Percentiles rank a stretch among this genome's conserved stretches.
These are phyloP conservation scores for Cystobasidiaceae sp. DNA, from an alignment of 1,284 basidiomycete species.

Conservation along the genomic window DNA sequence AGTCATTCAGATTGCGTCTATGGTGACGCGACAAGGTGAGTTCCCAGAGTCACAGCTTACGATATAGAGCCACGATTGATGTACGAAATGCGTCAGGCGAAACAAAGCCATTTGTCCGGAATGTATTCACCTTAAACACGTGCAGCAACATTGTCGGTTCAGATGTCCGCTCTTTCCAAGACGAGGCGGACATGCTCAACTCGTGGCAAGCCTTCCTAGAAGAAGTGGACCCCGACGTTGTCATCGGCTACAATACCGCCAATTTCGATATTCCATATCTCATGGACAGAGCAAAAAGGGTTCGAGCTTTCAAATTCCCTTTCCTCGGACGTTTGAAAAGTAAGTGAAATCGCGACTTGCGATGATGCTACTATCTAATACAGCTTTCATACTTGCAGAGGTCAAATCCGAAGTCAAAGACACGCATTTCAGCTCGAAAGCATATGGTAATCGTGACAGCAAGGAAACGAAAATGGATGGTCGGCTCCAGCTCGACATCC, in stretches of 20 bases:
- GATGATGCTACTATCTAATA: not conserved
- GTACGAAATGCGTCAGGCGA: constrained; percentile 59
- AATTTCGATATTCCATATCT: constrained; percentile 93
- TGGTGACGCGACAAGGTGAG: constrained; percentile 89
- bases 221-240: constrained; percentile 81
- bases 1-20: constrained; percentile 94
- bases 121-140: constrained; percentile 89
- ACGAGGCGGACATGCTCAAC: constrained; percentile 66
- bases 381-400: constrained; percentile 50
- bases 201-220: constrained; percentile 80
- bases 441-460: constrained; percentile 88
- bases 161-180: constrained; percentile 77
- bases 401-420: constrained; percentile 72
- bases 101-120: constrained; percentile 81
- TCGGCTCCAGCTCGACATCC: constrained; percentile 81
- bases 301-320: constrained; percentile 67
- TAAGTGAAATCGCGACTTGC: constrained; percentile 46
- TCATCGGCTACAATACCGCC: constrained; percentile 89
- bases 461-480: constrained; percentile 86
- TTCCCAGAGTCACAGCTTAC: not conserved
- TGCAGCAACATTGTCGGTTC: constrained; percentile 92
- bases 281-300: constrained; percentile 74
- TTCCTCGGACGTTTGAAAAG: constrained; percentile 72
- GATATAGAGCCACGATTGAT: not conserved
- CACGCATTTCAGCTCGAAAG: constrained; percentile 92